phyloP scores from a whole-genome alignment of 306 rosid species.

The Cicer judaicum region DNA sequence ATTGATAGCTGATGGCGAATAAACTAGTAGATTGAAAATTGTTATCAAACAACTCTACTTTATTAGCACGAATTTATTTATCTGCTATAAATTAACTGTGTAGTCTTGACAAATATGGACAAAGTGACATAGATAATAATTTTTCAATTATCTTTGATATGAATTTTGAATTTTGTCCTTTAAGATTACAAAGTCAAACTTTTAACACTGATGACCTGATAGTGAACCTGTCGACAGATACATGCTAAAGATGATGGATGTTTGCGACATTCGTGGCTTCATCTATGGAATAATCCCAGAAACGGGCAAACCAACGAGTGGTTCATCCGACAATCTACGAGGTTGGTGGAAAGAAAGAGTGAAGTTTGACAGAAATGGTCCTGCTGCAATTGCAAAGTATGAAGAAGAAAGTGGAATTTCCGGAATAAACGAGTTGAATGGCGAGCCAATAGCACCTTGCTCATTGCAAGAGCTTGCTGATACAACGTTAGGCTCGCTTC shows the following conservation, averaged over 20 bases:
- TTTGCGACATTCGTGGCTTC: slow-evolving; percentile 69
- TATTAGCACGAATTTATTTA: no score
- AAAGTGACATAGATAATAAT: no score
- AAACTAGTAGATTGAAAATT: no score
- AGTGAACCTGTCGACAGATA: slow-evolving; percentile 13
- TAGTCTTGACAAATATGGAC: no score
- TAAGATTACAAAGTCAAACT: neutral
- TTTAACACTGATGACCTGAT: neutral
- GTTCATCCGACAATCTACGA: slow-evolving; percentile 79
- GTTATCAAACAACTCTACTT: no score
- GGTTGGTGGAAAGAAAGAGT: slow-evolving; percentile 90
- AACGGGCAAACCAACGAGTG: slow-evolving; percentile 69
- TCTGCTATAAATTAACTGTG: no score
- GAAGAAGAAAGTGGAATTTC: slow-evolving; percentile 50
- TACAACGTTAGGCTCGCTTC: slow-evolving; percentile 64
- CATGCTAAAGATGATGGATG: slow-evolving; percentile 83
- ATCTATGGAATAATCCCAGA: slow-evolving; percentile 80
- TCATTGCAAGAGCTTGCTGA: slow-evolving; percentile 64
- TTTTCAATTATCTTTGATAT: no score
- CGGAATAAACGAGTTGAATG: slow-evolving; percentile 4
- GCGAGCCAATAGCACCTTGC: slow-evolving; percentile 35
- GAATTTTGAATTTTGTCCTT: no score
- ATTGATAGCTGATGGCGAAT: no score
- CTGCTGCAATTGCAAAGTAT: slow-evolving; percentile 64
- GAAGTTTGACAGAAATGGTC: slow-evolving; percentile 67